phyloP scores from a whole-genome alignment of 106 monocot genomes.

The Ottelia alismoides region DNA sequence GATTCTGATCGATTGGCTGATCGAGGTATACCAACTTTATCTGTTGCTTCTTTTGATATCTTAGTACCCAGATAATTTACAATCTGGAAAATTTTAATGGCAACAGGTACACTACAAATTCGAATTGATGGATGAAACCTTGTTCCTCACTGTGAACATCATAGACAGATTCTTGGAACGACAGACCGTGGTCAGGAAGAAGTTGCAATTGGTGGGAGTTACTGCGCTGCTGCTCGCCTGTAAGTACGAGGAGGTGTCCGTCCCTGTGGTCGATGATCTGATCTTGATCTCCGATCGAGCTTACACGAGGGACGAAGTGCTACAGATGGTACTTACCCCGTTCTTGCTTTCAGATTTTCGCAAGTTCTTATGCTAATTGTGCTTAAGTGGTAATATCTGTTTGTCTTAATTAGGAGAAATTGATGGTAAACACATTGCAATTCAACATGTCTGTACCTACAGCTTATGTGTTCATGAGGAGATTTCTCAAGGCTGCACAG shows the following conservation, averaged over 20 bases:
- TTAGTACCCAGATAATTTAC: not conserved
- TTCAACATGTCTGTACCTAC: constrained; percentile 91
- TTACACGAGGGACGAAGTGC: constrained; percentile 61
- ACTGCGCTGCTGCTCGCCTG: constrained; percentile 97
- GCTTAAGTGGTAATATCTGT: not conserved
- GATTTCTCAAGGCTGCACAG: constrained; percentile 80
- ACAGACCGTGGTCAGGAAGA: constrained; percentile 65
- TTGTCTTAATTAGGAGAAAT: constrained; percentile 40
- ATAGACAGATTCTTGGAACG: constrained; percentile 77
- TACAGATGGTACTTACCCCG: constrained; percentile 54
- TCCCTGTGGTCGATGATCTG: constrained; percentile 84
- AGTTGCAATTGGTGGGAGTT: constrained; percentile 86
- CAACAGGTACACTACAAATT: constrained; percentile 93
- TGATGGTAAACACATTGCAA: constrained; percentile 63
- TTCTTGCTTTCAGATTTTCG: not conserved
- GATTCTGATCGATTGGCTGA: constrained; percentile 91
- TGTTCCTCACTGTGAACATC: constrained; percentile 80
- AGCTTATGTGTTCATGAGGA: constrained; percentile 84
- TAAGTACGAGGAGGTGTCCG: constrained; percentile 91
- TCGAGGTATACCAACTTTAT: constrained; percentile 42
- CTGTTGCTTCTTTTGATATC: not conserved
- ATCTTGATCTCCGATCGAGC: constrained; percentile 75
- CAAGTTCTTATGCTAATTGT: not conserved
- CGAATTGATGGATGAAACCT: constrained; percentile 88
- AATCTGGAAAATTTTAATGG: not conserved